Evolutionary conservation across 176 grass and related monocot genomes (phyloP).

Genomic region (Zizania latifolia): DNA sequence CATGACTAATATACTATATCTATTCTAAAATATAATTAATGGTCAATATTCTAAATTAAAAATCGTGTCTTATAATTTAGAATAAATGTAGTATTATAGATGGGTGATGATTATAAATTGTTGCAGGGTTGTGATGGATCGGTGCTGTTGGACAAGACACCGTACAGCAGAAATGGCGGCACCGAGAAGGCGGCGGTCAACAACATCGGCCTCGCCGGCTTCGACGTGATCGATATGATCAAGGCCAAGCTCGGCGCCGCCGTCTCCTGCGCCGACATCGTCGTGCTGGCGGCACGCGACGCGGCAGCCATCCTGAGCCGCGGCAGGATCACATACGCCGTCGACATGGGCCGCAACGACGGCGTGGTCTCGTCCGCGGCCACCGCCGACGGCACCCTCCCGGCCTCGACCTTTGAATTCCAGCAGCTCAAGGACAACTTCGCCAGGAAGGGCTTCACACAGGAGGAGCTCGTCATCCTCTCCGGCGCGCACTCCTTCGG

Average conservation of each 20-base stretch:
- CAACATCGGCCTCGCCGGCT: constrained; percentile 32
- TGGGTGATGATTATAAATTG: background rate
- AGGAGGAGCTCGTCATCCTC: constrained; percentile 33
- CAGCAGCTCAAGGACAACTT: constrained; percentile 7
- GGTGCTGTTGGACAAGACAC: constrained; percentile 29
- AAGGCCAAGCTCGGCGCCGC: background rate
- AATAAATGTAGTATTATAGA: too few species aligned
- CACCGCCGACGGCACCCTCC: constrained; percentile 24
- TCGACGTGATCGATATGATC: constrained; percentile 36
- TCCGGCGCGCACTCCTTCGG: constrained; percentile 45
- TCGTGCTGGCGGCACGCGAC: constrained; percentile 34
- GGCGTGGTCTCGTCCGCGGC: constrained; percentile 18
- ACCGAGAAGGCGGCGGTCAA: constrained; percentile 29
- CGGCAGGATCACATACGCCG: constrained; percentile 8
- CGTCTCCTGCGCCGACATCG: constrained; percentile 47
- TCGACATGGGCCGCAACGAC: constrained; percentile 33
- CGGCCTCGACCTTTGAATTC: background rate
- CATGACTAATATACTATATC: too few species aligned
- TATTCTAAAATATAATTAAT: too few species aligned
- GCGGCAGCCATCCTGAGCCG: constrained; percentile 22
- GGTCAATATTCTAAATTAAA: too few species aligned
- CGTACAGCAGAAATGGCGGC: background rate
- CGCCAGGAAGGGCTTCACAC: background rate
- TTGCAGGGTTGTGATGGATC: constrained; percentile 50
- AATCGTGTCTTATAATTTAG: too few species aligned